Base-by-base conservation (phyloP, 176 grass and related monocot genomes). In the Canna indica region DNA sequence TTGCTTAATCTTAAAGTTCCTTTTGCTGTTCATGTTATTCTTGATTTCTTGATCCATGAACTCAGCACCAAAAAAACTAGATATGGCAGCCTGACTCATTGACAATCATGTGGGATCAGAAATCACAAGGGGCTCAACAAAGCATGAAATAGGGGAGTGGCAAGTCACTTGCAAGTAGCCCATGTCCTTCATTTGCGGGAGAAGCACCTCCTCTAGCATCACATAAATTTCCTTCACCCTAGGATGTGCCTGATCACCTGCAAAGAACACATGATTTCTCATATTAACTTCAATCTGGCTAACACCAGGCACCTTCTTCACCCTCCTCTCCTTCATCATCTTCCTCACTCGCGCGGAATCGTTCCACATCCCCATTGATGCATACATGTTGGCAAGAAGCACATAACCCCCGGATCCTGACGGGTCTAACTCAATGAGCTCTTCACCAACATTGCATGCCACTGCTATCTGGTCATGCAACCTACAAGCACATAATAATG, bases 361-460 rank as follows among this genome's bases (percentile, higher is more conserved):
- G 16, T 64, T 65, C 83, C 87, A 81, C 74, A 36, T 64, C 22
- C 67, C 72, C 36, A 60, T 36, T 16, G 81, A 73, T 2, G 67
- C 87, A 36, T 83, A 81, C 29, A 86, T 22, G 78, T 83, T 86
- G 62, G 81, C 83, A 36, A 90, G 68, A 48, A 81, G 53, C 1
- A 32, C 82, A 33, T 86, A 79, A 0, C 77, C 70, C 7, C 71
- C 80, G 2, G 71, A 77, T 33, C 75, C 14, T 32, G 27, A 77
- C 32, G 64, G 64, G 52, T 58, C 26, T 22, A 77, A 36, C 12
- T 57, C 64, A 24, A 77, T 77, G 36, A 77, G 65, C 75, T 77
- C 50, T 64, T 77, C 64, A 9, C 75, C 75, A 3, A 77, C 64
- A n/a, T 69, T 44, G 45, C 34, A 58, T 11, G 50, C 75, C 48